Conservation (phyloP, 345 rosid species). For the Citrus mangshanensis region DNA sequence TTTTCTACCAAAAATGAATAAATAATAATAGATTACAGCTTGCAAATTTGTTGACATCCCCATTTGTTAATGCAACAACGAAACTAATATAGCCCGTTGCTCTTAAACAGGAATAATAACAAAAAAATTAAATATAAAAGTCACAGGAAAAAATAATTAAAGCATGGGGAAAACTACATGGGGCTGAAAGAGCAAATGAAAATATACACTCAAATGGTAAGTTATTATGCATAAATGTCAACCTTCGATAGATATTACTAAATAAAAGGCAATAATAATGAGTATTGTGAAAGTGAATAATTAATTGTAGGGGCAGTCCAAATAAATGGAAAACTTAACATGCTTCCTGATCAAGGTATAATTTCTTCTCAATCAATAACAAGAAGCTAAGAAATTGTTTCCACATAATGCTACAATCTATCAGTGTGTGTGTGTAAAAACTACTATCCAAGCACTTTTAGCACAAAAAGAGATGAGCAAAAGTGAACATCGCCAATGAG, state of each 20-base stretch:
- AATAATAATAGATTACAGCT: too few relatives aligned
- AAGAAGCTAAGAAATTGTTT: background rate
- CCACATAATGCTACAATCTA: background rate
- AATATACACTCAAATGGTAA: background rate
- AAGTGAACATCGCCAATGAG: background rate
- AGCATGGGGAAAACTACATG: background rate
- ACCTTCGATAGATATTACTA: background rate
- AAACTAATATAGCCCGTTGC: too few relatives aligned
- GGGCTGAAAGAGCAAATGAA: background rate
- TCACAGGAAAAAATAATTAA: background rate
- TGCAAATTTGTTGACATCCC: too few relatives aligned
- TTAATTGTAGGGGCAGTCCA: background rate
- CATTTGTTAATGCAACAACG: too few relatives aligned
- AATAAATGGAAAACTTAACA: background rate
- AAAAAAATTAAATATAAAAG: background rate
- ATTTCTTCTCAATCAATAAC: background rate
- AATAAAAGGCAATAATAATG: background rate
- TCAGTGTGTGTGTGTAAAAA: background rate
- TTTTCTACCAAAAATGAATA: too few relatives aligned
- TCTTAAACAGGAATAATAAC: background rate
- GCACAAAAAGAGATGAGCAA: background rate
- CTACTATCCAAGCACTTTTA: background rate
- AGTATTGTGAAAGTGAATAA: background rate
- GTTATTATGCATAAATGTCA: background rate
- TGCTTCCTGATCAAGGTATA: background rate